A percentile compares a stretch with the other conserved stretches of the same genome.
Evolutionary conservation across 2,329 filamentous ascomycete genomes (phyloP).

Genomic region (Chaetomiaceae sp.): DNA sequence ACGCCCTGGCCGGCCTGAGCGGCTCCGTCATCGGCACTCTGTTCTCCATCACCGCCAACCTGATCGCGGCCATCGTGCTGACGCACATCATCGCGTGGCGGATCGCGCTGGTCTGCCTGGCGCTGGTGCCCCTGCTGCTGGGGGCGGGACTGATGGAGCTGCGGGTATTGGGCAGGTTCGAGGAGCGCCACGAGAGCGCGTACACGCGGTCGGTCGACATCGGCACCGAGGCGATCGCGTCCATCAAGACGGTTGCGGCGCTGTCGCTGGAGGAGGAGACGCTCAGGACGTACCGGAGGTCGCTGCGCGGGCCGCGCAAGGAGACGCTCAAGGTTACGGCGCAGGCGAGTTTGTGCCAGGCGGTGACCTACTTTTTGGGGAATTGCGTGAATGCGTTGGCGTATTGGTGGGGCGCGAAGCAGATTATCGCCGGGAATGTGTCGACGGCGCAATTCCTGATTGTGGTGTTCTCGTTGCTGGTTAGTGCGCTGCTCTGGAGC

Average conservation of each 20-base stretch:
- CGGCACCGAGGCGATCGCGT: constrained; percentile 62
- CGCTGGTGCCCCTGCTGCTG: constrained; percentile 64
- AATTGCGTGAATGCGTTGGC: constrained; percentile 70
- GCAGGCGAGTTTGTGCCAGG: constrained; percentile 55
- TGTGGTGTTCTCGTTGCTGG: constrained; percentile 65
- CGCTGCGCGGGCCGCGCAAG: constrained; percentile 47
- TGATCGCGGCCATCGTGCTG: constrained; percentile 62
- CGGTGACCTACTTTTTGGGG: constrained; percentile 56
- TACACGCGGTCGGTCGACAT: constrained; percentile 61
- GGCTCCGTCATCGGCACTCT: constrained; percentile 67
- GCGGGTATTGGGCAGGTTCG: constrained; percentile 55
- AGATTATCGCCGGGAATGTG: constrained; percentile 63
- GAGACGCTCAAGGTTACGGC: constrained; percentile 47
- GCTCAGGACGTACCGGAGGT: constrained; percentile 48
- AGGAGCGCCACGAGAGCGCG: constrained; percentile 59
- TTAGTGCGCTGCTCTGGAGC: constrained; percentile 68
- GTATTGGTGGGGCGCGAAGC: constrained; percentile 75
- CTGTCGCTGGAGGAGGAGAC: constrained; percentile 51
- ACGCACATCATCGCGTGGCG: constrained; percentile 71
- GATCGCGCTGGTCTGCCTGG: constrained; percentile 67
- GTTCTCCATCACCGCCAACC: constrained; percentile 65
- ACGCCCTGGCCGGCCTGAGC: constrained; percentile 62
- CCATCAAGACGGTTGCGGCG: constrained; percentile 59
- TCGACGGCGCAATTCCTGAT: constrained; percentile 66
- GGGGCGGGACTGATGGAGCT: constrained; percentile 67